These are phyloP conservation scores for Cordyceps militaris DNA, from an alignment of 2,329 filamentous ascomycete species.

Conservation along the genomic window DNA sequence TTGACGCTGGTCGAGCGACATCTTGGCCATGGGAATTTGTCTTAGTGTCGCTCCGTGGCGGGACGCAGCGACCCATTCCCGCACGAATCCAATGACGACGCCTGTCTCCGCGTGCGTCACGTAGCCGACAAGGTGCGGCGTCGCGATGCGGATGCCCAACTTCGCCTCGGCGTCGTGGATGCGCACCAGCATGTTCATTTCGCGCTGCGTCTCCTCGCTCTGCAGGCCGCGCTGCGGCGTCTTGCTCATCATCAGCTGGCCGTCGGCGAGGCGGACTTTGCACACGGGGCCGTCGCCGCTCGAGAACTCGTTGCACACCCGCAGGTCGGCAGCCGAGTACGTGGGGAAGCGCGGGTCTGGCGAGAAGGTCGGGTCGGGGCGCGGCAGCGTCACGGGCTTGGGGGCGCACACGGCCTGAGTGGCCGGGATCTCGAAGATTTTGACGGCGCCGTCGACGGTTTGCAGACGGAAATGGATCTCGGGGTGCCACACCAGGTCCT, in stretches of 20 bases:
- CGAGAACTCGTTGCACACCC: background rate
- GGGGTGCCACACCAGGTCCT: background rate
- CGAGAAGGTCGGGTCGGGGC: background rate
- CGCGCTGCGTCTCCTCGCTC: background rate
- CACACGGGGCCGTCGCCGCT: background rate
- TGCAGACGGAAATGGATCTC: background rate
- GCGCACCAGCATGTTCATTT: background rate
- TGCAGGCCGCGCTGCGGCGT: background rate
- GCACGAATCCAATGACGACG: background rate
- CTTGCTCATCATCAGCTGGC: background rate
- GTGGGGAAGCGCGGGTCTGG: background rate
- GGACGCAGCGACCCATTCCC: background rate
- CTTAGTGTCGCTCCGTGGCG: background rate
- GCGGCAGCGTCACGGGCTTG: too few relatives aligned
- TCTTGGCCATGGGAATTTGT: background rate
- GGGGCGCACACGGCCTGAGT: background rate
- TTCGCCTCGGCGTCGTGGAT: background rate
- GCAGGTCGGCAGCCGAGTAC: background rate
- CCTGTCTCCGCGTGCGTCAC: background rate
- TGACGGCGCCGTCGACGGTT: background rate
- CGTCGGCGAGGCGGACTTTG: background rate
- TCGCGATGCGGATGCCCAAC: background rate
- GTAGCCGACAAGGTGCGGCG: background rate
- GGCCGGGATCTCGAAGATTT: background rate
- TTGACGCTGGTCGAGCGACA: background rate